A percentile compares a stretch with the other conserved stretches of the same genome.
Conservation (phyloP, 495 filamentous ascomycete genomes). For the Aspergillus panamensis region DNA sequence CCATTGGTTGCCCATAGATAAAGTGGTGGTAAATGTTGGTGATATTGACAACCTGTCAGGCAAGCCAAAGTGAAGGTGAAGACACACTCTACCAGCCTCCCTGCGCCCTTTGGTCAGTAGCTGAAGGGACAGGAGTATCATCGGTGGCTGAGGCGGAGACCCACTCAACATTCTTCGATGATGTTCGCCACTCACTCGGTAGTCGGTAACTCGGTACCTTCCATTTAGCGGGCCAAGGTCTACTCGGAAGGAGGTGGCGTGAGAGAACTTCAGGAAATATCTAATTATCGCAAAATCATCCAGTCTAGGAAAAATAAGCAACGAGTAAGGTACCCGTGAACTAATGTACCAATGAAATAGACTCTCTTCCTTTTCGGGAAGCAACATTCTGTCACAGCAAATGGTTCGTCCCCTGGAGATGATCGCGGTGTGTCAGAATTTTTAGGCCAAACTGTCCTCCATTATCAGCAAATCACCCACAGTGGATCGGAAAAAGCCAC, state of each 20-base stretch:
- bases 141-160: background rate
- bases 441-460: background rate
- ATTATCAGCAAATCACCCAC: slow-evolving; percentile 15
- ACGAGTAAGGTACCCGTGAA: slow-evolving; percentile 5
- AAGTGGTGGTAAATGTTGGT: background rate
- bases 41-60: background rate
- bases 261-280: too few species aligned
- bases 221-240: too few species aligned
- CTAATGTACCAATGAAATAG: slow-evolving; percentile 3
- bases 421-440: slow-evolving; percentile 8
- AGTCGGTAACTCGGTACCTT: too few species aligned
- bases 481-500: slow-evolving; percentile 15
- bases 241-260: background rate
- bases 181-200: background rate
- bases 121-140: background rate
- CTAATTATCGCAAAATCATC: too few species aligned
- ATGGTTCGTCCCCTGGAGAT: slow-evolving; percentile 7
- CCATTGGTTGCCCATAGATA: background rate
- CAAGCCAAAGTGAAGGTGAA: background rate
- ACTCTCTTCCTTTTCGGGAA: slow-evolving; percentile 7
- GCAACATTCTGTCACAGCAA: background rate
- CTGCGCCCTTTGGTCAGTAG: background rate
- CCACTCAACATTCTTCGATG: background rate
- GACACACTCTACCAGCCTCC: background rate
- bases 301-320: too few species aligned